Evolutionary conservation across 2,329 filamentous ascomycete species (phyloP), one percentile per base, ranked within the genome.

Genomic region (Uncinocarpus reesii): DNA sequence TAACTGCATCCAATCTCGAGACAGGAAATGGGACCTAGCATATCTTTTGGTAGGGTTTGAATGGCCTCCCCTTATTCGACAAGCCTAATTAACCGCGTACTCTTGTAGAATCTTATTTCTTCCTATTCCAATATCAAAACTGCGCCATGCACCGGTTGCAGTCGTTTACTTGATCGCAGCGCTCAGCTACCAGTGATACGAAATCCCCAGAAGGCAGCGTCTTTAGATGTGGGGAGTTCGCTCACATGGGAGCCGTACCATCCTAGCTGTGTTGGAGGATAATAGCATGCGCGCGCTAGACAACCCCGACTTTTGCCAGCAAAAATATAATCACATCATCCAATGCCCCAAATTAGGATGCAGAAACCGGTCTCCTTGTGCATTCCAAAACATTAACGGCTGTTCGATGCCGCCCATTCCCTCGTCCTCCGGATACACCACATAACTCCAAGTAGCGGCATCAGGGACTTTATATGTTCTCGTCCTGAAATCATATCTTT

Each of bases 101-200:
- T n/a, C n/a, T n/a, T 29, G 21, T 21, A 71, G 68, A 65, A 69
- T 43, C 68, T 69, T 61, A 64, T 70, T 7, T 57, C 62, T 23
- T 66, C 68, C 16, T 71, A 70, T 53, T 53, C 62, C 10, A 60
- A 67, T 48, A 58, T 71, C 50, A 69, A 65, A 38, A 59, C 62
- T 24, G 64, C 60, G 1, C 58, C 62, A 13, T 71, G 68, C 48
- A 50, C 56, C 2, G 67, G 63, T 47, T 71, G 68, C 56, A 55
- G 54, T 34, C 62, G 59, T 15, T 56, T 70, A 48, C 63, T 65
- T 47, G 60, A 69, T 53, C 57, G 55, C 23, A 55, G 58, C n/a
- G 62, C 66, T 10, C 65, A 65, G 51, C 60, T 71, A 1, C 68
- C 68, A 3, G 57, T 61, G n/a, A 52, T 68, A 35, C 64, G 68